Percentiles rank a stretch among this genome's conserved stretches.
These are phyloP conservation scores for Aurantiochytrium sp. DNA, from an alignment of 108 stramenopile species.

Conservation along the genomic window DNA sequence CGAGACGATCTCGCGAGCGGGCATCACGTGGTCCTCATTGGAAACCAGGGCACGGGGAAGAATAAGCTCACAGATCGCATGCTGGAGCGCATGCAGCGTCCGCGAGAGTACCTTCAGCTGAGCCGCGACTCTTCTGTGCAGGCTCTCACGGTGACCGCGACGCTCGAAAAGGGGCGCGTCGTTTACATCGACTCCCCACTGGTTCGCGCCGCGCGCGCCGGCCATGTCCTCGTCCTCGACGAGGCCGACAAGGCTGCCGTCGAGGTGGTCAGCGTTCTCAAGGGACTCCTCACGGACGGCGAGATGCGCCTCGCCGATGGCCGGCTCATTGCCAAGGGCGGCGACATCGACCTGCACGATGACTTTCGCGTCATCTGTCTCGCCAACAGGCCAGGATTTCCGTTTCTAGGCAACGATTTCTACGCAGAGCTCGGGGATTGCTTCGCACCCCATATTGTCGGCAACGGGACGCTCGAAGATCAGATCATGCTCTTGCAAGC, in stretches of 20 bases:
- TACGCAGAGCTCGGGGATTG: constrained; percentile 67
- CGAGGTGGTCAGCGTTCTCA: constrained; percentile 76
- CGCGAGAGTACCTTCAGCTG: constrained; percentile 84
- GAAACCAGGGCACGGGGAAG: constrained; percentile 89
- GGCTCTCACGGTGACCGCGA: constrained; percentile 61
- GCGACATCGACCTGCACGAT: constrained; percentile 61
- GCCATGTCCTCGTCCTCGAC: constrained; percentile 72
- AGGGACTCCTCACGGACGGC: constrained; percentile 79
- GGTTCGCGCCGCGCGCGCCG: constrained; percentile 68
- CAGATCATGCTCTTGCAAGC: constrained; percentile 60
- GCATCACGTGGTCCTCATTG: constrained; percentile 68
- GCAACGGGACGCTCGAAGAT: constrained; percentile 57
- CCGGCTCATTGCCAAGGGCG: constrained; percentile 43
- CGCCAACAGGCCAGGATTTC: constrained; percentile 78
- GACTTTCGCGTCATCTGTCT: constrained; percentile 71
- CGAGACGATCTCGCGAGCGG: constrained; percentile 56
- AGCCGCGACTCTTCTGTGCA: constrained; percentile 80
- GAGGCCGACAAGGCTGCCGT: constrained; percentile 88
- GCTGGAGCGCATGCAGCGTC: constrained; percentile 56
- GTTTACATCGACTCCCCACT: constrained; percentile 74
- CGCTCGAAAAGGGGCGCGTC: constrained; percentile 67
- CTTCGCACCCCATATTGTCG: constrained; percentile 63
- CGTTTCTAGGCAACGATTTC: constrained; percentile 84
- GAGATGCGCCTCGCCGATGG: constrained; percentile 76
- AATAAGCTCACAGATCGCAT: constrained; percentile 73